Percentiles rank a stretch among this genome's conserved stretches.
Evolutionary conservation across 2,329 filamentous ascomycete genomes (phyloP).

Genomic region (Ophiosphaerella herpotricha): DNA sequence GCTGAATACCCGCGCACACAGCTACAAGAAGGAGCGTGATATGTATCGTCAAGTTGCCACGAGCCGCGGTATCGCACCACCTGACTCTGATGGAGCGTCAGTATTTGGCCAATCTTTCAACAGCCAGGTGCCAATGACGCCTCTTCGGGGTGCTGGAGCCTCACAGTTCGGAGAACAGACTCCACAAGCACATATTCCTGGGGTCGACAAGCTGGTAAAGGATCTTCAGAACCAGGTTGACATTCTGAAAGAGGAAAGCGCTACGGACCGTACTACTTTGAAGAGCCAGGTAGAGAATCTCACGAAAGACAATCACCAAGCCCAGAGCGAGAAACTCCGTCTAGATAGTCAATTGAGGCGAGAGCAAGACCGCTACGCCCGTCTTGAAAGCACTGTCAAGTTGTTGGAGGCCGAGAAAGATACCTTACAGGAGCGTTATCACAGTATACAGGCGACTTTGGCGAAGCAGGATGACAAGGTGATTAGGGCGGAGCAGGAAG

Average conservation of each 20-base stretch:
- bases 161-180: conserved; percentile 44
- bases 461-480: conserved; percentile 89
- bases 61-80: conserved; percentile 67
- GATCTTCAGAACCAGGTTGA: conserved; percentile 92
- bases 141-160: conserved; percentile 44
- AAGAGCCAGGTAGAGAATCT: conserved; percentile 84
- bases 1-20: conserved; percentile 82
- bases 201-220: conserved; percentile 77
- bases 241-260: conserved; percentile 82
- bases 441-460: conserved; percentile 76
- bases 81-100: conserved; percentile 21
- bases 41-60: conserved; percentile 96
- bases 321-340: conserved; percentile 82
- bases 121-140: conserved; percentile 44
- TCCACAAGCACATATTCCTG: conserved; percentile 64
- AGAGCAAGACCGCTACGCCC: conserved; percentile 81
- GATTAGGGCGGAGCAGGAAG: conserved; percentile 89
- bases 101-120: conserved; percentile 29
- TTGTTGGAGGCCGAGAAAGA: conserved; percentile 83
- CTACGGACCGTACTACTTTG: conserved; percentile 78
- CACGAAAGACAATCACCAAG: conserved; percentile 76
- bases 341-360: conserved; percentile 80
- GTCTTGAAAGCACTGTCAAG: conserved; percentile 85
- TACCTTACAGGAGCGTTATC: conserved; percentile 82
- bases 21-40: conserved; percentile 92